Base-by-base conservation (phyloP, 169 alveolate genomes). In the Plasmodium falciparum region DNA sequence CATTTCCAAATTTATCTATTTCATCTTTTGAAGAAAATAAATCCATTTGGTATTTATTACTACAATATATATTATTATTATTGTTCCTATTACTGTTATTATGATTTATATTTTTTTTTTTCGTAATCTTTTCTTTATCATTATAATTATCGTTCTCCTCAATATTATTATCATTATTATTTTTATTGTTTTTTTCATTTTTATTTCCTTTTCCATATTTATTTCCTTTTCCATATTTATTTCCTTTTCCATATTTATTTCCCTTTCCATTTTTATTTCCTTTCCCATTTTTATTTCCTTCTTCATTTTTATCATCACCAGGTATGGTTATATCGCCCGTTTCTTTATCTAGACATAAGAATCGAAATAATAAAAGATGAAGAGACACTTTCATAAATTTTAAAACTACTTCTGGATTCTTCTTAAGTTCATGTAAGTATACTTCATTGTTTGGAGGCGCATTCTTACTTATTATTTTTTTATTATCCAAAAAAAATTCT, bases 401-500 rank as follows among this genome's bases (percentile, higher is more conserved):
- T 63, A 83, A 69, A 67, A 83, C 91, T 45, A 70, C 59, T 26
- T 59, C 86, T 5, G 91, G 91, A 17, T 83, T 83, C 4, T 83
- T 83, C 58, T 83, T 39, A 45, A 83, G 59, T 15, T 83, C 91
- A 26, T 83, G 85, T 20, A 83, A 45, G 17, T 59, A 83, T 24
- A 83, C 73, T 13, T 83, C 80, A 56, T 83, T 83, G 9, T 83
- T 83, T 29, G 91, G 91, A 12, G 91, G 91, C 2, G 91, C 85
- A 20, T 70, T 67, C 47, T 49, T 83, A 15, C 49, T 70, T 69
- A 83, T 33, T 50, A 83, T 17, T 39, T 83, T 83, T 43, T 83
- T 83, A 33, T 67, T 83, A 43, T 83, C 91, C 52, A 83, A 62
- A 73, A 83, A 83, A 58, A 83, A 83, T 47, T 83, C 91, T 17